Conservation (phyloP, 257 asterid species). For the Solanum paucissectum region DNA sequence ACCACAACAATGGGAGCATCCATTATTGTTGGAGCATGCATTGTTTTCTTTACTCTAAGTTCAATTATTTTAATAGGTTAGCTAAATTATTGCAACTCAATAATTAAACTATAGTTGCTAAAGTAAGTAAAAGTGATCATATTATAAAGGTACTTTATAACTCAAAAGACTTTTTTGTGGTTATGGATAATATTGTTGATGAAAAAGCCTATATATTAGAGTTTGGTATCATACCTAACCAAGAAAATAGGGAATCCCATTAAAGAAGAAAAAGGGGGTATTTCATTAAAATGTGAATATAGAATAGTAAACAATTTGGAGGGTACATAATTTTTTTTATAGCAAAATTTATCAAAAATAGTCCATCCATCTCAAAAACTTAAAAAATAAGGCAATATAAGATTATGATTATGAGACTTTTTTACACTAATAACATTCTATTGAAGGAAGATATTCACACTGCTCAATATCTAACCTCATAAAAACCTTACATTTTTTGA, state of each 20-base stretch:
- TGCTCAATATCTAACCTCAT: too few relatives aligned
- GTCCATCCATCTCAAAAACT: not conserved
- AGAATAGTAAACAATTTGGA: not conserved
- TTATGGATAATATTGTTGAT: not conserved
- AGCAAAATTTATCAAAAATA: too few relatives aligned
- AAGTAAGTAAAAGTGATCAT: not conserved
- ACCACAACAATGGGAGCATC: not conserved
- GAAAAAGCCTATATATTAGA: not conserved
- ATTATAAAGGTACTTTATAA: not conserved
- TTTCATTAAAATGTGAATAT: not conserved
- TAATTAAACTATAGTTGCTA: not conserved
- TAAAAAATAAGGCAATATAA: not conserved
- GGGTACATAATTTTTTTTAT: not conserved
- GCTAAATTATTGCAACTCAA: not conserved
- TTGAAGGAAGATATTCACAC: not conserved
- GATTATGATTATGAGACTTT: too few relatives aligned
- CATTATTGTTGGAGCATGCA: not conserved
- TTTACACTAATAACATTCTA: too few relatives aligned
- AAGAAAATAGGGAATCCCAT: not conserved
- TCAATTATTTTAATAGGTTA: not conserved
- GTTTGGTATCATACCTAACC: not conserved
- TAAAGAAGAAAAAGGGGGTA: not conserved
- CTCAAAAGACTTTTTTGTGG: not conserved
- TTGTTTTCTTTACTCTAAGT: not conserved
- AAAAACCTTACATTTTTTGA: not conserved